Evolutionary conservation across 371 early-diverging fungal species (phyloP), one percentile per base, ranked within the genome.

Genomic region (Fennellomyces sp.): DNA sequence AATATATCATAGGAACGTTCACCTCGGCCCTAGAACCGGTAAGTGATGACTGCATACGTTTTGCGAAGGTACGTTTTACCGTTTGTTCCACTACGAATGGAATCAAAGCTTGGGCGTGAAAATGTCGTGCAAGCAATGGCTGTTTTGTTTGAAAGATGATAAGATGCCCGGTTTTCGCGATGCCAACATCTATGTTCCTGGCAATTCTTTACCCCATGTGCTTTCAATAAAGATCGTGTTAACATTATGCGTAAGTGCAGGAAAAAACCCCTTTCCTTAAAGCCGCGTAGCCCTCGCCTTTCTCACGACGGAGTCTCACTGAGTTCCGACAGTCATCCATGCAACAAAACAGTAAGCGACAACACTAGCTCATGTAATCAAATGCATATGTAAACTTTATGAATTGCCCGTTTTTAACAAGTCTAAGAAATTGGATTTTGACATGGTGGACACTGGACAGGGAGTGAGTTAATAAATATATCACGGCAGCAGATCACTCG

Each of bases 1-100:
- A 92, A 98, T 52, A 97, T 98, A 65, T 97, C 98, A 68, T 91
- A 98, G 13, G 92, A 89, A 10, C 94, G 80, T 71, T 93, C 94
- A 4, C 94, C 93, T 26, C 87, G 72, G 11, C 84, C 83, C 88
- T 89, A 33, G 21, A 26, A 30, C 28, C 11, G 25, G 17, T 27
- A n/a, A n/a, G n/a, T n/a, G n/a, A n/a, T n/a, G n/a, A n/a, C n/a
- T n/a, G n/a, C n/a, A n/a, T n/a, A n/a, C 7, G n/a, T 25, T 25
- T 15, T 19, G 2, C 11, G 28, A 13, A 10, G 1, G 19, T 12
- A 47, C 36, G 2, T n/a, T 78, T 75, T 69, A 91, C 89, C 27
- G 91, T 87, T 64, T 89, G 87, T 65, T 88, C 88, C 39, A 88
- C 80, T 0, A 88, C 89, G 68, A 87, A 87, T 12, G 90, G 90